These are phyloP conservation scores for Zygotorulaspora mrakii DNA, from an alignment of 1,139 yeast species.

Conservation along the genomic window DNA sequence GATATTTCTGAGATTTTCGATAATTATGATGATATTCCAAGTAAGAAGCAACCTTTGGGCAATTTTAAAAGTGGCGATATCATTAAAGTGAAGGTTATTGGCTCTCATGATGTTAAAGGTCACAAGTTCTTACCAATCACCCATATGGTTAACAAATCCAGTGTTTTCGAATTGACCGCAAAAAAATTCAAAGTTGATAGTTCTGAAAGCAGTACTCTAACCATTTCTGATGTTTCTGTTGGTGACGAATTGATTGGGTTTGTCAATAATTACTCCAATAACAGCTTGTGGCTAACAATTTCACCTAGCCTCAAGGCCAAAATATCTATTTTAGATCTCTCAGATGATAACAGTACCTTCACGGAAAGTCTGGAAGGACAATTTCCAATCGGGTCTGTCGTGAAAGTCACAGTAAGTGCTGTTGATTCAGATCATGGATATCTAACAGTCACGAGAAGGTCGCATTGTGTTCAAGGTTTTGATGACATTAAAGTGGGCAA, in stretches of 20 bases:
- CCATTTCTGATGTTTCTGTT: conserved; percentile 48
- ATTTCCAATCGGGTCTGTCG: conserved; percentile 69
- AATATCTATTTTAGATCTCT: conserved; percentile 61
- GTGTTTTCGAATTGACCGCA: conserved; percentile 64
- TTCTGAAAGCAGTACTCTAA: conserved; percentile 41
- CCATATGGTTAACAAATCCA: conserved; percentile 53
- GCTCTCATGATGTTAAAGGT: conserved; percentile 69
- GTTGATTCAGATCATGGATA: conserved; percentile 53
- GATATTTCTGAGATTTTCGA: conserved; percentile 73
- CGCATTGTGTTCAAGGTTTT: conserved; percentile 41
- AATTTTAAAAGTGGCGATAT: conserved; percentile 56
- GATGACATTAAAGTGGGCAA: conserved; percentile 57
- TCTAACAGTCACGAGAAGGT: conserved; percentile 51
- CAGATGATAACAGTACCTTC: conserved; percentile 52
- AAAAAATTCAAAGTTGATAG: conserved; percentile 45
- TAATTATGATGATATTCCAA: conserved; percentile 50
- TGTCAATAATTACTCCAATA: conserved; percentile 56
- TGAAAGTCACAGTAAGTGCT: conserved; percentile 54
- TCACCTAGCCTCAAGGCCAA: conserved; percentile 68
- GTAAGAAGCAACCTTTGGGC: conserved; percentile 56
- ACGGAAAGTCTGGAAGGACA: conserved; percentile 47
- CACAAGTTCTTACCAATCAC: conserved; percentile 69
- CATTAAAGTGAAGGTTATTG: conserved; percentile 65
- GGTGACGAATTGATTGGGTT: conserved; percentile 64
- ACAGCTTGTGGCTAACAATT: conserved; percentile 64